A percentile compares a stretch with the other conserved stretches of the same genome.
Evolutionary conservation across 2,329 filamentous ascomycete species (phyloP).

Genomic region (Aureobasidium melanogenum): DNA sequence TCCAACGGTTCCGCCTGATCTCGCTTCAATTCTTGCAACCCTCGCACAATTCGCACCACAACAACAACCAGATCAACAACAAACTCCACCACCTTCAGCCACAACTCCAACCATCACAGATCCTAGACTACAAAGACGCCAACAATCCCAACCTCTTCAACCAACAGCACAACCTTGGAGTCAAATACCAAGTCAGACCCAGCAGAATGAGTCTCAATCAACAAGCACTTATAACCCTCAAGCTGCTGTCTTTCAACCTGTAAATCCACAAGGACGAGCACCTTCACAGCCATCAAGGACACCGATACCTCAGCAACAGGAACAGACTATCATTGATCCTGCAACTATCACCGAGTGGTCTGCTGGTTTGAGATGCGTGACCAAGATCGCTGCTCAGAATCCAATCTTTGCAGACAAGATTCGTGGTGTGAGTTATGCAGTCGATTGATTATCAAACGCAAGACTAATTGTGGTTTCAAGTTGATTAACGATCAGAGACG

Average conservation of each 20-base stretch:
- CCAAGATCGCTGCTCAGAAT: conserved; percentile 38
- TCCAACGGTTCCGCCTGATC: conserved; percentile 18
- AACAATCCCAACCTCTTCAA: background rate
- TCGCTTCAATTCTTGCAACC: conserved; percentile 27
- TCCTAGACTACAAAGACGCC: background rate
- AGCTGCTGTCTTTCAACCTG: conserved; percentile 4
- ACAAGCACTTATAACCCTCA: conserved; percentile 1
- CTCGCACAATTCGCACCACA: conserved; percentile 21
- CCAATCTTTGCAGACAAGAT: conserved; percentile 31
- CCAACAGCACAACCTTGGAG: background rate
- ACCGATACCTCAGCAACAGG: background rate
- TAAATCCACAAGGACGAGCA: background rate
- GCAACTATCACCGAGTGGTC: conserved; percentile 41
- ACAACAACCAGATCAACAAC: conserved; percentile 4
- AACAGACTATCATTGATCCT: conserved; percentile 30
- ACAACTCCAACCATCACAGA: conserved; percentile 13
- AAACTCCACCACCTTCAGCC: background rate
- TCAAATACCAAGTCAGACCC: background rate
- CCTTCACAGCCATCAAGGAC: background rate
- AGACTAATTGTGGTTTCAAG: conserved; percentile 22
- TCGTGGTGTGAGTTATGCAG: conserved; percentile 27
- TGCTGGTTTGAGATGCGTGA: conserved; percentile 37
- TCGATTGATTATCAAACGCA: background rate
- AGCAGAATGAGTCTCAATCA: background rate
- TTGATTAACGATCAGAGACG: conserved; percentile 55